Percentiles rank a stretch among this genome's conserved stretches.
phyloP scores from a whole-genome alignment of 345 rosid species.

The Erysimum cheiranthoides region DNA sequence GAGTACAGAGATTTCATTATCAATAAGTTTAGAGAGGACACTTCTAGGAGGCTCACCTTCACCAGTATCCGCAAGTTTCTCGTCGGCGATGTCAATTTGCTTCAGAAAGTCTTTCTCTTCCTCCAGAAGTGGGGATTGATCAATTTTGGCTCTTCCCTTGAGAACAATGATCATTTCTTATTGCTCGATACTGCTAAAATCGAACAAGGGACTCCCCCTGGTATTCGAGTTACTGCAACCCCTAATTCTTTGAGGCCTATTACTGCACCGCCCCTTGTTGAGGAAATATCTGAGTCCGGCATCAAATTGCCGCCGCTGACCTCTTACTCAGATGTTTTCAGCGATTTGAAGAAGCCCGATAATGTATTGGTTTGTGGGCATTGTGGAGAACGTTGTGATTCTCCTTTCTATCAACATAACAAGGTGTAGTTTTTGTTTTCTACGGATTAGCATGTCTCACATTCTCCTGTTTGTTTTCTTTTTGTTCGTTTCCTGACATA shows the following conservation, averaged over 20 bases:
- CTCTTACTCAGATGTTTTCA: conserved; percentile 78
- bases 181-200: conserved; percentile 51
- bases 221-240: conserved; percentile 73
- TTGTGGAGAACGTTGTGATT: conserved; percentile 61
- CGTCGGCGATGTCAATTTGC: conserved; percentile 83
- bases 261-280: conserved; percentile 45
- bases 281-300: conserved; percentile 42
- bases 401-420: conserved; percentile 54
- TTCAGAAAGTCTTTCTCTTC: conserved; percentile 73
- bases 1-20: conserved; percentile 93
- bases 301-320: conserved; percentile 67
- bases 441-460: neutral
- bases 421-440: conserved; percentile 61
- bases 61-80: conserved; percentile 78
- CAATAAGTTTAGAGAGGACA: conserved; percentile 84
- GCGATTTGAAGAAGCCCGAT: conserved; percentile 47
- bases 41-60: conserved; percentile 72
- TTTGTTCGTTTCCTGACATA: conserved; percentile 7
- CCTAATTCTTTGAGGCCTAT: conserved; percentile 75
- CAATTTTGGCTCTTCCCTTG: conserved; percentile 55
- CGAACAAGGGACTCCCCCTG: conserved; percentile 75
- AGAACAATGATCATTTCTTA: neutral
- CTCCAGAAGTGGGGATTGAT: conserved; percentile 80
- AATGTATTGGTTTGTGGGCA: conserved; percentile 50
- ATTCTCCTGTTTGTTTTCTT: neutral